Conservation (phyloP, 1,139 yeast genomes). For the Magnusiomyces tetraspermus region DNA sequence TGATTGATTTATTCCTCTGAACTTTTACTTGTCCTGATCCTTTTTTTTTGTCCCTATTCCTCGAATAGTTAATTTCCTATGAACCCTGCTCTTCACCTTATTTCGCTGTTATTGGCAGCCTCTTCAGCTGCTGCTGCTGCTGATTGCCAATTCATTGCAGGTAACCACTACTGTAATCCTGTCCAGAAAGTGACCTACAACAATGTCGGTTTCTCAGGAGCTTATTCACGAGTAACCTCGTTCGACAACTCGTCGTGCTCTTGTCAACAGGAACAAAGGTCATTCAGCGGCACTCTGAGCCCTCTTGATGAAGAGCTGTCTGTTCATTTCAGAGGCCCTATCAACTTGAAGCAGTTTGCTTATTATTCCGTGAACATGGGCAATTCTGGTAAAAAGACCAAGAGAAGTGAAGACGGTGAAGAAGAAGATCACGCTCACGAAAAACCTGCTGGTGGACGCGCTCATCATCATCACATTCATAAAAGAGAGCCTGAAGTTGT, state of each 20-base stretch:
- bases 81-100: too few relatives aligned
- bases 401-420: slow-evolving; percentile 7
- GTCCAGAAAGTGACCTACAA: slow-evolving; percentile 60
- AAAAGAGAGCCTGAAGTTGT: slow-evolving; percentile 41
- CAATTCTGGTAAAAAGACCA: slow-evolving; percentile 29
- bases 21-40: too few relatives aligned
- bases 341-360: slow-evolving; percentile 70
- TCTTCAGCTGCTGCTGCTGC: too few relatives aligned
- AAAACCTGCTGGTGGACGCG: background rate
- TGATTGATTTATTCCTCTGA: too few relatives aligned
- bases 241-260: slow-evolving; percentile 62
- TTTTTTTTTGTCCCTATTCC: too few relatives aligned
- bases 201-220: slow-evolving; percentile 70
- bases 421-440: slow-evolving; percentile 1
- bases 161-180: slow-evolving; percentile 75
- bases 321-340: slow-evolving; percentile 91
- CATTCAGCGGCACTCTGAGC: slow-evolving; percentile 65
- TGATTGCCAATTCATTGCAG: slow-evolving; percentile 32
- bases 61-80: too few relatives aligned
- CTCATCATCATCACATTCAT: slow-evolving; percentile 44
- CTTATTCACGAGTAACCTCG: slow-evolving; percentile 60
- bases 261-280: slow-evolving; percentile 42
- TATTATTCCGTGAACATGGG: slow-evolving; percentile 39
- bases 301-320: slow-evolving; percentile 86
- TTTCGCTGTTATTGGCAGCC: too few relatives aligned